Evolutionary conservation across 2,329 filamentous ascomycete genomes (phyloP).

Genomic region (Aureobasidium sp.): DNA sequence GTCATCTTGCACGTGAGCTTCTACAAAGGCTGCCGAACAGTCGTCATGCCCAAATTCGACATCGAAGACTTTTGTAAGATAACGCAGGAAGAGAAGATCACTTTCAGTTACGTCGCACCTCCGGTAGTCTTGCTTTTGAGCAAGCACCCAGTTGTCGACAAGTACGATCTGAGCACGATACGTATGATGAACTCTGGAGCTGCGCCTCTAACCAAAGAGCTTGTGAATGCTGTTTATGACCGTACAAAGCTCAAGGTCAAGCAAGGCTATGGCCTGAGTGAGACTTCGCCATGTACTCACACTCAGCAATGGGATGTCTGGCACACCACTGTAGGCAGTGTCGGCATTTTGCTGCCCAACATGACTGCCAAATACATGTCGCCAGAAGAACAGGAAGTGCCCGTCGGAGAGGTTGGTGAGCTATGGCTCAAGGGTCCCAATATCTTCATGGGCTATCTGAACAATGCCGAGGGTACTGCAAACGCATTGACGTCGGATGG

Average conservation of each 20-base stretch:
- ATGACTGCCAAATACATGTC: conserved; percentile 75
- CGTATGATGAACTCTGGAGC: conserved; percentile 83
- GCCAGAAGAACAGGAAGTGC: conserved; percentile 48
- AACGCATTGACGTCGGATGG: conserved; percentile 67
- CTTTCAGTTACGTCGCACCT: conserved; percentile 73
- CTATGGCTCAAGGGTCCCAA: conserved; percentile 70
- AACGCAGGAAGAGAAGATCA: conserved; percentile 66
- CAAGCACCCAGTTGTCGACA: conserved; percentile 67
- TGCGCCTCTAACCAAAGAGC: conserved; percentile 70
- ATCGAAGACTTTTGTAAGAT: conserved; percentile 67
- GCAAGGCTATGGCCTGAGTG: conserved; percentile 85
- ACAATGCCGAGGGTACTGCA: conserved; percentile 60
- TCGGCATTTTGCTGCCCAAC: conserved; percentile 69
- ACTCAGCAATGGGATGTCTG: conserved; percentile 64
- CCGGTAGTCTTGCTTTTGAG: conserved; percentile 72
- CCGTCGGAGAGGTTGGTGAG: conserved; percentile 49
- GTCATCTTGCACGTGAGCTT: conserved; percentile 62
- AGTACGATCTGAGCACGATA: conserved; percentile 71
- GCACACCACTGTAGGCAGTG: conserved; percentile 65
- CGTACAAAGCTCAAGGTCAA: conserved; percentile 73
- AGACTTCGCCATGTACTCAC: conserved; percentile 74
- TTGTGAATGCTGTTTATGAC: conserved; percentile 66
- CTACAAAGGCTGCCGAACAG: conserved; percentile 54
- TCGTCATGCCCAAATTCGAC: conserved; percentile 74
- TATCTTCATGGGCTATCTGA: conserved; percentile 69